Conservation (phyloP, 805 yeast genomes). For the Saturnispora diversa region DNA sequence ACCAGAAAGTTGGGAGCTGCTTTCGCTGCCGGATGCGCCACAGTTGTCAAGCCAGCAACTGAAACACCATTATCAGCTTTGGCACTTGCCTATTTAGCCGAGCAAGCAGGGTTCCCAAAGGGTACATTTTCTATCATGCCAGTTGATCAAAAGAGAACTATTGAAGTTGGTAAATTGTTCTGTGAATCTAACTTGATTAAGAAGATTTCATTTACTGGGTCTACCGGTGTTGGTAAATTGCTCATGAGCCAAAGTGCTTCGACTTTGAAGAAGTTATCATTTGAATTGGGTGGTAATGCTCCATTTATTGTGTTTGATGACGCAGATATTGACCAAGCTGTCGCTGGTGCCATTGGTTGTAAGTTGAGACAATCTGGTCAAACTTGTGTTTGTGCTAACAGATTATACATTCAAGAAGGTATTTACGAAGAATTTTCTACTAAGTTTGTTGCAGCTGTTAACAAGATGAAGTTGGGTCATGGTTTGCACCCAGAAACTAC, state of each 20-base stretch:
- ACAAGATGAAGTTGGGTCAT: constrained; percentile 58
- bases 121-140: constrained; percentile 57
- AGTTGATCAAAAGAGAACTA: constrained; percentile 61
- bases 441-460: constrained; percentile 47
- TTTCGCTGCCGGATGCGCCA: constrained; percentile 57
- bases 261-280: constrained; percentile 80
- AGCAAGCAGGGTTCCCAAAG: constrained; percentile 55
- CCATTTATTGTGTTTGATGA: constrained; percentile 86
- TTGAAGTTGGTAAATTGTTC: constrained; percentile 51
- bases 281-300: constrained; percentile 95
- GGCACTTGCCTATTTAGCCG: constrained; percentile 42
- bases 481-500: constrained; percentile 71
- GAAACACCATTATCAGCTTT: constrained; percentile 61
- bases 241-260: constrained; percentile 84
- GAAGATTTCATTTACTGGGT: constrained; percentile 66
- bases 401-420: constrained; percentile 79
- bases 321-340: constrained; percentile 70
- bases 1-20: constrained; percentile 66
- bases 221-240: constrained; percentile 65
- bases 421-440: constrained; percentile 70
- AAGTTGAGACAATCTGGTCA: constrained; percentile 94
- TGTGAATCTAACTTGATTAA: constrained; percentile 54
- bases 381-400: constrained; percentile 91
- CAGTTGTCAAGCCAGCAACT: constrained; percentile 57
- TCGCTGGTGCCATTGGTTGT: constrained; percentile 67